Evolutionary conservation across 2,329 filamentous ascomycete genomes (phyloP), one percentile per base, ranked within the genome.

Genomic region (Sporothrix humicola): DNA sequence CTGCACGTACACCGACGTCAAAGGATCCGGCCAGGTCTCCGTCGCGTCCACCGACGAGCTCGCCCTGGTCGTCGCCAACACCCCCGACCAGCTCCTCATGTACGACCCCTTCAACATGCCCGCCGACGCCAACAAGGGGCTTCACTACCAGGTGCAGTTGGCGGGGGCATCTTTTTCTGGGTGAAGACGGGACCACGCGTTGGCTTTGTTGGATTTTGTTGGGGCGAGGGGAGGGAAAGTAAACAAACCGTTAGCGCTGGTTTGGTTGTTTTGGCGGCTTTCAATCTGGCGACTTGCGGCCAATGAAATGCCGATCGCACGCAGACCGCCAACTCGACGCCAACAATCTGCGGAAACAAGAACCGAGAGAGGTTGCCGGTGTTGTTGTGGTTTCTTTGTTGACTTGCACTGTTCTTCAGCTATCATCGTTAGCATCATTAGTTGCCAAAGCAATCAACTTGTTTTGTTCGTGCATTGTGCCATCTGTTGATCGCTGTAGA

Each of bases 21-120:
- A 63, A 12, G 59, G 59, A 7, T 1, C 59, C 8, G 59, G 17
- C 2, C 59, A 44, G 17, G 17, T 44, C 2, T 6, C 59, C 0
- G 59, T 63, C 31, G 20, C 17, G 5, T n/a, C 31, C 31, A 82
- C 81, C 0, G 84, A 87, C 75, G 82, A 86, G 78, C 82, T 79
- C 8, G 84, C 78, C 56, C 78, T 87, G 50, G 82, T 87, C 9
- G 81, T 87, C 56, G 85, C 81, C 15, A 87, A 87, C 75, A 85
- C 85, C 2, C 85, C 85, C 8, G 79, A 79, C 8, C 74, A 79
- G 66, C 79, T 85, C 31, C 79, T 85, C 37, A 77, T 82, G 66
- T 87, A 85, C 74, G 84, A 86, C 75, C 81, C 83, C 2, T 85
- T 84, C 73, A 65, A 65, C 17, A 46, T 74, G 80, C 46, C 77